phyloP scores from a whole-genome alignment of 208 protist genomes.

The Acanthamoeba healyi region DNA sequence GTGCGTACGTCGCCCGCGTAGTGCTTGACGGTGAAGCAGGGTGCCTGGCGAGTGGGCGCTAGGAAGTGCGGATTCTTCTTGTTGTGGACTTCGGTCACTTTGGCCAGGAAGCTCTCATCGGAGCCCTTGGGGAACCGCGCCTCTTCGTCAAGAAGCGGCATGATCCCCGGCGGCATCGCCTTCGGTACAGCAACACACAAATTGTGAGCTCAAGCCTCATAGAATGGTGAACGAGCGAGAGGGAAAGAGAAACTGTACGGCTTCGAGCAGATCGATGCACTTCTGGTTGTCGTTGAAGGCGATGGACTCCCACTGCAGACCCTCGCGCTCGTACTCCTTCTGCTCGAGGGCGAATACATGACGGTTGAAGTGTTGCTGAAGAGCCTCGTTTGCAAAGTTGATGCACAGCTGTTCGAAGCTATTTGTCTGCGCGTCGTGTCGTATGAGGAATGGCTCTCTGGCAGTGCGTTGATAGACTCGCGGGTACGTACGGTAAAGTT shows the following conservation, averaged over 20 bases:
- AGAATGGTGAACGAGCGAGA: too few relatives aligned
- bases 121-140: slow-evolving; percentile 83
- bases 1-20: slow-evolving; percentile 90
- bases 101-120: slow-evolving; percentile 79
- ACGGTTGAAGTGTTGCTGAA: slow-evolving; percentile 91
- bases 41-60: neutral
- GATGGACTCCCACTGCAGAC: slow-evolving; percentile 79
- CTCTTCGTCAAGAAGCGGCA: slow-evolving; percentile 86
- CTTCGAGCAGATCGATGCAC: slow-evolving; percentile 80
- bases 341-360: slow-evolving; percentile 90
- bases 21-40: slow-evolving; percentile 86
- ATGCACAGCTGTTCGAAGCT: slow-evolving; percentile 91
- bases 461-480: too few relatives aligned
- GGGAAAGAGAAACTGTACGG: neutral
- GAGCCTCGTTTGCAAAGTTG: slow-evolving; percentile 91
- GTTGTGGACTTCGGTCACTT: slow-evolving; percentile 80
- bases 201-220: too few relatives aligned
- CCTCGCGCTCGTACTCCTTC: slow-evolving; percentile 83
- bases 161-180: slow-evolving; percentile 73
- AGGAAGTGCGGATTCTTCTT: slow-evolving; percentile 48
- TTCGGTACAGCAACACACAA: too few relatives aligned
- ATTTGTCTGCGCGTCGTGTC: too few relatives aligned
- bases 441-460: too few relatives aligned
- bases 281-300: slow-evolving; percentile 85
- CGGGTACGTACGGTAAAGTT: slow-evolving; percentile 84